Percentiles rank a stretch among this genome's conserved stretches.
phyloP scores from a whole-genome alignment of 495 filamentous ascomycete genomes.

The Pyrenula aspistea region DNA sequence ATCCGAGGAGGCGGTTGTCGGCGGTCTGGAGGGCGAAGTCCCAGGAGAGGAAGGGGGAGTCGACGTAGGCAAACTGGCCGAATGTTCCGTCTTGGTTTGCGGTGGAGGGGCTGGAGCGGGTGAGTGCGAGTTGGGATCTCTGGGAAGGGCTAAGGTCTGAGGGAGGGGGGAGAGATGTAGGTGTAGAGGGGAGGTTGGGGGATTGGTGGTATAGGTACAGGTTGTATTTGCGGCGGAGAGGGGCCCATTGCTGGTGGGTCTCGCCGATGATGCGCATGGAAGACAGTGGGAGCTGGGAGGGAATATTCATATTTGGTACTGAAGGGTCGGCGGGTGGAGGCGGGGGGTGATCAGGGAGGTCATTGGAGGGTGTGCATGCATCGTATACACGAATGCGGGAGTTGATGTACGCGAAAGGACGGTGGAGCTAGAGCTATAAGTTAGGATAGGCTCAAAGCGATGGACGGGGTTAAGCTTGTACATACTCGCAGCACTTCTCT shows the following conservation, averaged over 20 bases:
- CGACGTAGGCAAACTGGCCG: conserved; percentile 51
- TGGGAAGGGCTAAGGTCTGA: conserved; percentile 32
- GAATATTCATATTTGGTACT: conserved; percentile 22
- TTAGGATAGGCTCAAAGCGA: background rate
- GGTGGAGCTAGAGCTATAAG: conserved; percentile 51
- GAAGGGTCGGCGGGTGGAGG: conserved; percentile 2
- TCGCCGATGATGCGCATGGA: conserved; percentile 58
- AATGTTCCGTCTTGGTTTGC: conserved; percentile 29
- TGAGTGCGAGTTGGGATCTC: conserved; percentile 27
- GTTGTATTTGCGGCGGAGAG: conserved; percentile 55
- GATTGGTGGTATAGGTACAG: conserved; percentile 42
- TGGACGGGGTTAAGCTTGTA: no score
- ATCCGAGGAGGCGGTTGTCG: conserved; percentile 37
- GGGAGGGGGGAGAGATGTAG: conserved; percentile 22
- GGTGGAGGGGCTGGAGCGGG: conserved; percentile 10
- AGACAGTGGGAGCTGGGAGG: conserved; percentile 37
- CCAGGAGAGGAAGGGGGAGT: conserved; percentile 45
- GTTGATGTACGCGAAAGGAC: conserved; percentile 58
- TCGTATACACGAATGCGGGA: conserved; percentile 54
- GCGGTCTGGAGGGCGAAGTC: conserved; percentile 43
- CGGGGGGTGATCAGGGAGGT: conserved; percentile 27
- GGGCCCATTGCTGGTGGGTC: conserved; percentile 58
- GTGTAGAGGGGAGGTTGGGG: conserved; percentile 11
- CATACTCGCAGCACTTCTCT: conserved; percentile 50
- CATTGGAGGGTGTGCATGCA: conserved; percentile 24